Conservation (phyloP, 371 early-diverging fungal species). For the Gilbertella persicaria region DNA sequence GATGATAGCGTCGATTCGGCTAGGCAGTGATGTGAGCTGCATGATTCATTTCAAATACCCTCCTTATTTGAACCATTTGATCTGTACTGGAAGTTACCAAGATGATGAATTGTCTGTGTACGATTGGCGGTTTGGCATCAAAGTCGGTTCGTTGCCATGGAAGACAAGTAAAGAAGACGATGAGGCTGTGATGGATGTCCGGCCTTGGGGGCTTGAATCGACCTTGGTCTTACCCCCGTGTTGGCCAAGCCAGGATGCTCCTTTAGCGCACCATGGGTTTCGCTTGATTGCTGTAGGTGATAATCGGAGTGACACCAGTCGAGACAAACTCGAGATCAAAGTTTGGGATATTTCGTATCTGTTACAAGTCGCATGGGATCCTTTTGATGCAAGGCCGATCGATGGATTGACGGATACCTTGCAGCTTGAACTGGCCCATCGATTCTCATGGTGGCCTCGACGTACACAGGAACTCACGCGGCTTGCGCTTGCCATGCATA, state of each 20-base stretch:
- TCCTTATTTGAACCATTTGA: slow-evolving; percentile 32
- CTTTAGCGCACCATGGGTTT: slow-evolving; percentile 11
- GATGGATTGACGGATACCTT: not conserved
- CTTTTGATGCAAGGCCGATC: slow-evolving; percentile 5
- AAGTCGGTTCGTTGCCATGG: slow-evolving; percentile 43
- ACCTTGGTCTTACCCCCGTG: slow-evolving; percentile 42
- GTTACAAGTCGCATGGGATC: slow-evolving; percentile 30
- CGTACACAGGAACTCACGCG: slow-evolving; percentile 22
- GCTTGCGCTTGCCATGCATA: slow-evolving; percentile 33
- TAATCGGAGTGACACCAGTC: slow-evolving; percentile 90
- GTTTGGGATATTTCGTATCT: slow-evolving; percentile 49
- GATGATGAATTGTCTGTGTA: slow-evolving; percentile 33
- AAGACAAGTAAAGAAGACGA: slow-evolving; percentile 10
- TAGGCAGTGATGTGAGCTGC: slow-evolving; percentile 28
- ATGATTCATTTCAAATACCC: slow-evolving; percentile 39
- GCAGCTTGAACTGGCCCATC: slow-evolving; percentile 4
- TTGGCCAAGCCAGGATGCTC: slow-evolving; percentile 18
- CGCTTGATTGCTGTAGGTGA: slow-evolving; percentile 83
- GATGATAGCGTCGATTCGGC: slow-evolving; percentile 13
- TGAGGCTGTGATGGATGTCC: slow-evolving; percentile 17
- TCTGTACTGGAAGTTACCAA: slow-evolving; percentile 30
- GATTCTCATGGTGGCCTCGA: slow-evolving; percentile 42
- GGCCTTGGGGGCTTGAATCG: slow-evolving; percentile 48
- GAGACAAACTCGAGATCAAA: slow-evolving; percentile 48
- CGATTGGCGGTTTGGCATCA: slow-evolving; percentile 38